These are phyloP conservation scores for Curvularia sp. DNA, from an alignment of 2,329 filamentous ascomycete genomes.

Conservation along the genomic window DNA sequence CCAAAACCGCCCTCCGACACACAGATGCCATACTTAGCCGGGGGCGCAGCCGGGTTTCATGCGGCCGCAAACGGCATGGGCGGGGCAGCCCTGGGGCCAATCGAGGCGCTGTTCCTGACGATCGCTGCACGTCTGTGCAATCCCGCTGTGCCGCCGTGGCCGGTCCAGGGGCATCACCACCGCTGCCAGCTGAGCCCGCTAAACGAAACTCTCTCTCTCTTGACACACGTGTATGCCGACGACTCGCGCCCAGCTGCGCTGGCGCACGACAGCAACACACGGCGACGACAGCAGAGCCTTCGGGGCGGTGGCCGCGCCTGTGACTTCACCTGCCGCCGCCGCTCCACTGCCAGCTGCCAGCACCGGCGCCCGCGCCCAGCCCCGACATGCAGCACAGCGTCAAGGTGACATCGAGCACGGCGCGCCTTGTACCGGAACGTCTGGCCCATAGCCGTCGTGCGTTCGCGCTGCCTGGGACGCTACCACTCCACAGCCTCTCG, in stretches of 20 bases:
- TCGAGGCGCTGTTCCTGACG: constrained; percentile 27
- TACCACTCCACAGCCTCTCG: constrained; percentile 31
- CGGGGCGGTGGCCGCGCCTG: constrained; percentile 14
- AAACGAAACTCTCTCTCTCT: constrained; percentile 24
- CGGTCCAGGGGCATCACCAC: constrained; percentile 12
- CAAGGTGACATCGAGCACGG: constrained; percentile 27
- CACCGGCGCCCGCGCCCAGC: background rate
- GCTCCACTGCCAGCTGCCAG: constrained; percentile 15
- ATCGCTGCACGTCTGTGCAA: constrained; percentile 41
- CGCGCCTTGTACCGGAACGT: constrained; percentile 16
- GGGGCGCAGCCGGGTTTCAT: constrained; percentile 36
- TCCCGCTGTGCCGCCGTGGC: constrained; percentile 5
- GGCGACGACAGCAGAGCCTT: constrained; percentile 1
- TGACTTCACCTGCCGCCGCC: constrained; percentile 24
- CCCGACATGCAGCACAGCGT: constrained; percentile 29
- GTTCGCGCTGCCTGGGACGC: constrained; percentile 22
- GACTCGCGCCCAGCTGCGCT: constrained; percentile 13
- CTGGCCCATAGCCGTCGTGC: constrained; percentile 26
- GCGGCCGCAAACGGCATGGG: constrained; percentile 31
- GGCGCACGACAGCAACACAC: constrained; percentile 1
- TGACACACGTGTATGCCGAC: constrained; percentile 25
- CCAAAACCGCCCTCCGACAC: constrained; percentile 16
- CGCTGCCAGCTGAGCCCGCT: constrained; percentile 30
- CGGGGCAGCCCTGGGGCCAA: constrained; percentile 29
- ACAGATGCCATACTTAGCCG: background rate